Conservation (phyloP, 306 rosid species). For the Pachyrhizus erosus region DNA sequence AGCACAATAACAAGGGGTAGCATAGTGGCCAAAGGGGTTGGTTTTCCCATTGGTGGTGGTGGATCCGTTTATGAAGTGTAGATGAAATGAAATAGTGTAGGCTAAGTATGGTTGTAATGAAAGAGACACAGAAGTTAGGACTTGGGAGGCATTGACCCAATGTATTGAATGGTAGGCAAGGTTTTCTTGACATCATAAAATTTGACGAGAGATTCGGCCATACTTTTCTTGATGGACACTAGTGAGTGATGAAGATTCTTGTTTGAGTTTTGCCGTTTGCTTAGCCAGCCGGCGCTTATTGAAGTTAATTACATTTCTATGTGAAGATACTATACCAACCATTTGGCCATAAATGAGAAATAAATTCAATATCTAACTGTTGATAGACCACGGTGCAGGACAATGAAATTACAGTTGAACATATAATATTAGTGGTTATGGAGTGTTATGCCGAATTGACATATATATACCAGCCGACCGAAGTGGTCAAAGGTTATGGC, state of each 20-base stretch:
- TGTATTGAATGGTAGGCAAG: background rate
- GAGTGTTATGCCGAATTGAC: too few relatives aligned
- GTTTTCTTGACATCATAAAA: background rate
- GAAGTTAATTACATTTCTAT: too few relatives aligned
- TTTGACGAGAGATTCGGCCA: background rate
- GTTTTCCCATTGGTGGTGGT: background rate
- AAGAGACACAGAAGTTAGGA: background rate
- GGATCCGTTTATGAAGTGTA: background rate
- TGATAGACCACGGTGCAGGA: too few relatives aligned
- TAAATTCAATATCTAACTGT: too few relatives aligned
- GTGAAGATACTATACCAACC: too few relatives aligned
- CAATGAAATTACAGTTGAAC: too few relatives aligned
- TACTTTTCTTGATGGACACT: background rate
- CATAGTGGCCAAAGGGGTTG: background rate
- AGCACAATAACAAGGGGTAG: background rate
- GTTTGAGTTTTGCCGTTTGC: background rate
- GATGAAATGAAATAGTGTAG: background rate
- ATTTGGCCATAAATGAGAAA: too few relatives aligned
- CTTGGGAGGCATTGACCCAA: background rate
- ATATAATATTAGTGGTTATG: too few relatives aligned
- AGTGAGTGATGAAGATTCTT: background rate
- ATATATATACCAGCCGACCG: too few relatives aligned
- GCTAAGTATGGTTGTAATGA: background rate
- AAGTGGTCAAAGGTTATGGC: too few relatives aligned
- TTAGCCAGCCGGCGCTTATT: background rate